Evolutionary conservation across 495 filamentous ascomycete genomes (phyloP).

Genomic region (Penicillium ochrochloron): DNA sequence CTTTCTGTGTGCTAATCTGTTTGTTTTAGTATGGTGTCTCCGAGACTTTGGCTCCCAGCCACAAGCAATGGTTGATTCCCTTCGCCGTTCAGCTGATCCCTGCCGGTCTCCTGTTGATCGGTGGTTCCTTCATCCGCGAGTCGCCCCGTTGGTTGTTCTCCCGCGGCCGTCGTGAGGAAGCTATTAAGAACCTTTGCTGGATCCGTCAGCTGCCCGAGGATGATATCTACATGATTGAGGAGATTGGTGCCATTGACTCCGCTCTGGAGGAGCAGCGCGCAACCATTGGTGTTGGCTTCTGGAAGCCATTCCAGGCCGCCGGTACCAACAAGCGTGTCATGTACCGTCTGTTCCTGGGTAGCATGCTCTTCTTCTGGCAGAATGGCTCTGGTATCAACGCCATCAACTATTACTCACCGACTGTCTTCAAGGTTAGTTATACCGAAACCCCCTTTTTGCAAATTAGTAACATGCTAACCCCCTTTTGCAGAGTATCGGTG

Average conservation of each 20-base stretch:
- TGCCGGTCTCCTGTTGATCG: constrained; percentile 50
- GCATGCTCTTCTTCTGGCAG: constrained; percentile 70
- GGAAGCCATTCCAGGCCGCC: constrained; percentile 67
- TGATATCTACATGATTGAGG: constrained; percentile 69
- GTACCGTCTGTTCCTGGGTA: constrained; percentile 71
- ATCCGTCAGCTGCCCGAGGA: constrained; percentile 61
- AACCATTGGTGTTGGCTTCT: constrained; percentile 67
- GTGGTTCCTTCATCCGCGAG: constrained; percentile 55
- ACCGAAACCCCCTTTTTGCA: background rate
- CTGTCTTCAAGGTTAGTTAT: constrained; percentile 53
- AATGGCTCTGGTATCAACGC: constrained; percentile 72
- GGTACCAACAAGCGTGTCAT: constrained; percentile 57
- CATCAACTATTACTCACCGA: constrained; percentile 69
- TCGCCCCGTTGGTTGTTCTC: constrained; percentile 62
- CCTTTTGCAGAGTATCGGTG: constrained; percentile 53
- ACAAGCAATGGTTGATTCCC: constrained; percentile 60
- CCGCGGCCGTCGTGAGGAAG: constrained; percentile 54
- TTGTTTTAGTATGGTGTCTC: constrained; percentile 43
- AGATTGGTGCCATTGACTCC: constrained; percentile 64
- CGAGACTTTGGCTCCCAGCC: constrained; percentile 34
- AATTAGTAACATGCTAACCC: background rate
- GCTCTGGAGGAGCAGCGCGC: constrained; percentile 63
- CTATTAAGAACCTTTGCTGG: constrained; percentile 64
- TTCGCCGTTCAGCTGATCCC: constrained; percentile 61
- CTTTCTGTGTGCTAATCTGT: constrained; percentile 18